Evolutionary conservation across 1,284 basidiomycete species (phyloP).

Genomic region (Trichosporon sp.): DNA sequence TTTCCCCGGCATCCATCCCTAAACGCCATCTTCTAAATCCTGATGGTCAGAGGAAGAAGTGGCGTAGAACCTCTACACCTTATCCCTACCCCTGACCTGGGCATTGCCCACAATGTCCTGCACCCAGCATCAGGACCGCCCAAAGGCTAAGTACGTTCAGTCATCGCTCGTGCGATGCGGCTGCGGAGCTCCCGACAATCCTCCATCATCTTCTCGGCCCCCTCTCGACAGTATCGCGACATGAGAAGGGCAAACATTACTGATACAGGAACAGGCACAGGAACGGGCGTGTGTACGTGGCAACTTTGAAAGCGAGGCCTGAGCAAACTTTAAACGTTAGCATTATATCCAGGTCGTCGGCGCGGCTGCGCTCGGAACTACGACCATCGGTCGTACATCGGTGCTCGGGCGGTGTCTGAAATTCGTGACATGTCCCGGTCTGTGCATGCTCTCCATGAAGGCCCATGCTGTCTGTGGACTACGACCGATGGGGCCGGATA

Average conservation of each 20-base stretch:
- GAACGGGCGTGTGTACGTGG: background rate
- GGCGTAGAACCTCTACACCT: background rate
- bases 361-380: constrained; percentile 26
- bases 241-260: background rate
- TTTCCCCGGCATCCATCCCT: no score
- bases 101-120: background rate
- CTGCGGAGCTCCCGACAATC: background rate
- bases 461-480: no score
- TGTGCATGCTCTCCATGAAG: background rate
- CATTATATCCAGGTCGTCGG: constrained; percentile 11
- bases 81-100: background rate
- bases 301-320: background rate
- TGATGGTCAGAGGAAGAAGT: no score
- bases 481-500: no score
- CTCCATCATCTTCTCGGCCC: background rate
- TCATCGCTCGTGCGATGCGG: background rate
- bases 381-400: constrained; percentile 12
- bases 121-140: background rate
- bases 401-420: background rate
- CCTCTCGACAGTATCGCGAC: background rate
- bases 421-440: background rate
- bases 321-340: background rate
- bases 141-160: background rate
- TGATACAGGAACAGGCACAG: background rate
- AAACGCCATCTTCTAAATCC: no score